Evolutionary conservation across 2,329 filamentous ascomycete species (phyloP).

Genomic region (Apiospora sp.): DNA sequence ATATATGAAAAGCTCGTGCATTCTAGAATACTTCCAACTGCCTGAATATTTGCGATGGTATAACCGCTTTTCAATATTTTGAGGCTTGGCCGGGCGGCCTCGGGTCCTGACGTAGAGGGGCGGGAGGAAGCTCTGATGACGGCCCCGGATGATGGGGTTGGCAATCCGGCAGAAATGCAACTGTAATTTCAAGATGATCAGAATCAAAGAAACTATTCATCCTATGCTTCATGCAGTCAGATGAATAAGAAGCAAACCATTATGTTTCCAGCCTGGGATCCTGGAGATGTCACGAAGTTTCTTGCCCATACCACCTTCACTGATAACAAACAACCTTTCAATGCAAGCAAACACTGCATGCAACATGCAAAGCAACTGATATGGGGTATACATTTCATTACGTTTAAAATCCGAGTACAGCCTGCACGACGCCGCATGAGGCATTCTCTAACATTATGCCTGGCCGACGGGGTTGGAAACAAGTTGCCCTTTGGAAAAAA

Average conservation of each 20-base stretch:
- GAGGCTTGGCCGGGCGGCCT: background rate
- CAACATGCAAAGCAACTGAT: background rate
- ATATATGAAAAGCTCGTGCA: no score
- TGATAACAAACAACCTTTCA: background rate
- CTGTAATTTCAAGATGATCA: background rate
- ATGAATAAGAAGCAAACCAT: background rate
- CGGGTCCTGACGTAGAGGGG: background rate
- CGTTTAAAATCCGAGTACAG: slow-evolving; percentile 14
- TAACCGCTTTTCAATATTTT: background rate
- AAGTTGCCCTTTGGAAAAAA: slow-evolving; percentile 4
- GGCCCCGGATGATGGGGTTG: background rate
- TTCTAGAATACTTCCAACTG: no score
- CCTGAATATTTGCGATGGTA: no score
- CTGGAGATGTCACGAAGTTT: background rate
- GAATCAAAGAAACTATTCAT: background rate
- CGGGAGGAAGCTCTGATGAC: background rate
- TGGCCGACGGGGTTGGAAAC: background rate
- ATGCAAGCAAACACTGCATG: background rate
- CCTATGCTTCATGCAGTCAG: background rate
- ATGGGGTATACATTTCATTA: slow-evolving; percentile 24
- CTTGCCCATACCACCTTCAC: background rate
- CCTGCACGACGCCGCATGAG: slow-evolving; percentile 20
- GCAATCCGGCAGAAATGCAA: background rate
- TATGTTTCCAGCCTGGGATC: background rate
- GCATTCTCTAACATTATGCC: slow-evolving; percentile 19